Percentiles rank a stretch among this genome's conserved stretches.
phyloP scores from a whole-genome alignment of 331 rosid species.

The Quercus phellos region DNA sequence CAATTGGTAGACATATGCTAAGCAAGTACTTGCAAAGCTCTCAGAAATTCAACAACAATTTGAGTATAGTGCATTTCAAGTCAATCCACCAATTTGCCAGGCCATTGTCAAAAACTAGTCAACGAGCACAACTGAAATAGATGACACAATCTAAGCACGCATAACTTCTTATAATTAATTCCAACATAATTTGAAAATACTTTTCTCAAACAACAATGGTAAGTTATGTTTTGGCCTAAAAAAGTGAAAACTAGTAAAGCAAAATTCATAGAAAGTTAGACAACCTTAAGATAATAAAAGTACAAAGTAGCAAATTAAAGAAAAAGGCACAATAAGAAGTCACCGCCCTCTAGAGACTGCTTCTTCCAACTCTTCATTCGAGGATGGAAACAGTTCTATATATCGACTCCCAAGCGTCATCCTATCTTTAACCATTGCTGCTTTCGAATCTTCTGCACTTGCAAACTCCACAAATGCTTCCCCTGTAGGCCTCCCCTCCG shows the following conservation, averaged over 20 bases:
- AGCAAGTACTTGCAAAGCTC: background rate
- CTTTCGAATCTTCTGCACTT: constrained; percentile 67
- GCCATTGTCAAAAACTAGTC: background rate
- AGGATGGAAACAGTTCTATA: constrained; percentile 76
- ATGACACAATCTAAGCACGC: background rate
- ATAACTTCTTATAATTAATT: constrained; percentile 2
- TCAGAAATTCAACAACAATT: background rate
- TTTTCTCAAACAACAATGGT: constrained; percentile 14
- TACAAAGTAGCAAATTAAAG: constrained; percentile 19
- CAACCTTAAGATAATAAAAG: constrained; percentile 21
- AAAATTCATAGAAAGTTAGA: constrained; percentile 18
- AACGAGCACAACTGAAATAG: background rate
- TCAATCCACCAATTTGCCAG: background rate
- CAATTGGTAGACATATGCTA: background rate
- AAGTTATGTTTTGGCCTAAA: background rate
- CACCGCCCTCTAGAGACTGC: constrained; percentile 69
- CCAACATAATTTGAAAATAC: constrained; percentile 1
- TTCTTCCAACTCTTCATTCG: constrained; percentile 72
- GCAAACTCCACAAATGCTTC: constrained; percentile 89
- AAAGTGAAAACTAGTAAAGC: background rate
- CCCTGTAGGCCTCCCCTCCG: constrained; percentile 90
- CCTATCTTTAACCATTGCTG: constrained; percentile 89
- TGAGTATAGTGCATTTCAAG: background rate
- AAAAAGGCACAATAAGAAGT: constrained; percentile 25
- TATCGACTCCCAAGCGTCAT: constrained; percentile 94